Percentiles rank a stretch among this genome's conserved stretches.
phyloP scores from a whole-genome alignment of 257 asterid genomes.

The Gentiana dahurica region DNA sequence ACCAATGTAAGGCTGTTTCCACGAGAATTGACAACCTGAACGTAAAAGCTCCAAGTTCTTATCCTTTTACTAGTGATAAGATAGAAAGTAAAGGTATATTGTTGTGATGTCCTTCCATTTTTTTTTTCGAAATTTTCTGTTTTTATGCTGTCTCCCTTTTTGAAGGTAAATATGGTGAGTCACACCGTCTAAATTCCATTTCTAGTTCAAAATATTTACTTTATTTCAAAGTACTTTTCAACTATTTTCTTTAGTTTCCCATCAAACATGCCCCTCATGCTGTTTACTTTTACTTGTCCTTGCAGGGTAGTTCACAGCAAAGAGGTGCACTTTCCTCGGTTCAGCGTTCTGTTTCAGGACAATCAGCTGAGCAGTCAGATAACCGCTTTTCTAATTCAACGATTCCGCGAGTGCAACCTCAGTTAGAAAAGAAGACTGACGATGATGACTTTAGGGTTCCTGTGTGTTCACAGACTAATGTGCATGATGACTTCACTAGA shows the following conservation, averaged over 20 bases:
- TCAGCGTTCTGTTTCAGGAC: slow-evolving; percentile 24
- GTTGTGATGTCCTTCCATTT: background rate
- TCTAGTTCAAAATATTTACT: background rate
- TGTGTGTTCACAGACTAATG: slow-evolving; percentile 28
- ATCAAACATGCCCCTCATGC: too few relatives aligned
- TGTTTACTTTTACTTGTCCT: slow-evolving; percentile 2
- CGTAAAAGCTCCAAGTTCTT: too few relatives aligned
- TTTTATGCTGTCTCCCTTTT: too few relatives aligned
- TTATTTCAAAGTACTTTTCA: background rate
- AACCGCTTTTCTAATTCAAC: slow-evolving; percentile 19
- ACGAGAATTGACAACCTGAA: too few relatives aligned
- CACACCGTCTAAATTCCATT: background rate
- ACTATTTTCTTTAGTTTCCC: too few relatives aligned
- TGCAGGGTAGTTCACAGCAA: slow-evolving; percentile 27
- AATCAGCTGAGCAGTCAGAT: slow-evolving; percentile 33
- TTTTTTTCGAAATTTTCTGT: too few relatives aligned
- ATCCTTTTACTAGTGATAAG: background rate
- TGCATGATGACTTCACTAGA: slow-evolving; percentile 27
- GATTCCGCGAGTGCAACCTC: slow-evolving; percentile 21
- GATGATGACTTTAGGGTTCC: slow-evolving; percentile 77
- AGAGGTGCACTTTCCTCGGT: slow-evolving; percentile 22
- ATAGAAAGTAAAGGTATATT: background rate
- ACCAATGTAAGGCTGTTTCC: too few relatives aligned
- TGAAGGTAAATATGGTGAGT: background rate
- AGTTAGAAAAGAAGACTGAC: slow-evolving; percentile 32